These are phyloP conservation scores for Leishmania lainsoni DNA, from an alignment of 208 protist species.

Conservation along the genomic window DNA sequence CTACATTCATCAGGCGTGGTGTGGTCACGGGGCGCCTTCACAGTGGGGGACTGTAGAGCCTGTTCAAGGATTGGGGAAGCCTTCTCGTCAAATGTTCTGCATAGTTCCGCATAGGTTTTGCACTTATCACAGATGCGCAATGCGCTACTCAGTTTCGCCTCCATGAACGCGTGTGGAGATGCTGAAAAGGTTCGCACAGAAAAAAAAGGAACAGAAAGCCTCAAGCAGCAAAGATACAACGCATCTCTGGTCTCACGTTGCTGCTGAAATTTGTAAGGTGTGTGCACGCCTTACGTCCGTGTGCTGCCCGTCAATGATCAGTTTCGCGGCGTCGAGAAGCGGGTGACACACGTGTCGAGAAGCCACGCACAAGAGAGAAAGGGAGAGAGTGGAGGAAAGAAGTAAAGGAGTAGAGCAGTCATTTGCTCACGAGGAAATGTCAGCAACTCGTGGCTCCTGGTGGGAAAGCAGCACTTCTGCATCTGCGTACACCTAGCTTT, in stretches of 20 bases:
- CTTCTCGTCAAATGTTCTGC: slow-evolving; percentile 22
- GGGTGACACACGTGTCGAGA: neutral
- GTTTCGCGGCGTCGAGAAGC: neutral
- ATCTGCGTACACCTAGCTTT: neutral
- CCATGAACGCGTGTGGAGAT: slow-evolving; percentile 23
- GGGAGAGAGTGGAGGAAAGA: neutral
- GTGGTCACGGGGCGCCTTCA: slow-evolving; percentile 58
- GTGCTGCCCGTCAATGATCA: neutral
- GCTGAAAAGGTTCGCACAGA: neutral
- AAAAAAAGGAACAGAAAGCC: neutral
- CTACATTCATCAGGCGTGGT: slow-evolving; percentile 73
- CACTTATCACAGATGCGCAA: slow-evolving; percentile 38
- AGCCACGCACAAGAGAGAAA: neutral
- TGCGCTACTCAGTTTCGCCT: slow-evolving; percentile 35
- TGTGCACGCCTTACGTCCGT: neutral
- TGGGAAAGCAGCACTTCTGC: neutral
- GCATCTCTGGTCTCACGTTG: neutral
- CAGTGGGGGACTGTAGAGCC: slow-evolving; percentile 42
- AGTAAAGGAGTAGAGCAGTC: neutral
- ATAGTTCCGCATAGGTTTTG: slow-evolving; percentile 29
- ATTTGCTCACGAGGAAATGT: neutral
- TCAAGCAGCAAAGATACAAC: neutral
- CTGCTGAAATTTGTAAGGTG: neutral
- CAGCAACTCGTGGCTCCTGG: neutral
- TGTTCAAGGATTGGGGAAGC: slow-evolving; percentile 54